Percentiles rank a stretch among this genome's conserved stretches.
phyloP scores from a whole-genome alignment of 768 basidiomycete species.

The Russula virescens region DNA sequence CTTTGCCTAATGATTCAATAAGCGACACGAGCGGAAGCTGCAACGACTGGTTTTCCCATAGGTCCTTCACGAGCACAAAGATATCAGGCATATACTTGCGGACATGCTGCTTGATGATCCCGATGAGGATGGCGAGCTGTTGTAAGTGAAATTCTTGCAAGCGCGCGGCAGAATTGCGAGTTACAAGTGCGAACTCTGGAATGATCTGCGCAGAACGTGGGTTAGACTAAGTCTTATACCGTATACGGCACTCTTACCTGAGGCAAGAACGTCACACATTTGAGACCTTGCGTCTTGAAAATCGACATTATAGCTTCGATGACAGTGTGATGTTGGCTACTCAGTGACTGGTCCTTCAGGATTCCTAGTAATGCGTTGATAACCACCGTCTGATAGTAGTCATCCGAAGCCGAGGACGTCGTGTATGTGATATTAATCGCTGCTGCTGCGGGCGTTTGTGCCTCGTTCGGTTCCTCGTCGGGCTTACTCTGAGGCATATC shows the following conservation, averaged over 20 bases:
- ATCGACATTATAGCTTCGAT: slow-evolving; percentile 99
- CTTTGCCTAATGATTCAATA: slow-evolving; percentile 87
- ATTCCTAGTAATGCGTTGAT: slow-evolving; percentile 84
- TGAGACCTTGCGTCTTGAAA: slow-evolving; percentile 95
- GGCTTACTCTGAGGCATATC: slow-evolving; percentile 42
- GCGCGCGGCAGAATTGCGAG: slow-evolving; percentile 72
- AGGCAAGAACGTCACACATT: slow-evolving; percentile 91
- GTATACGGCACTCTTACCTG: slow-evolving; percentile 48
- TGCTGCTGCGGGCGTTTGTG: slow-evolving; percentile 50
- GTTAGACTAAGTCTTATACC: background rate
- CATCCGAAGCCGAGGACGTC: slow-evolving; percentile 67
- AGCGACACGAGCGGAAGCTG: slow-evolving; percentile 90
- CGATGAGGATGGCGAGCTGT: slow-evolving; percentile 90
- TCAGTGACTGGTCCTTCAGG: slow-evolving; percentile 82
- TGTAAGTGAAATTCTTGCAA: slow-evolving; percentile 92
- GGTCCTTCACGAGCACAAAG: slow-evolving; percentile 78
- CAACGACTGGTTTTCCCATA: slow-evolving; percentile 80
- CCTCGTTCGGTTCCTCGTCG: slow-evolving; percentile 51
- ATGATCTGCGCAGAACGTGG: slow-evolving; percentile 56
- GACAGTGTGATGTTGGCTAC: slow-evolving; percentile 82
- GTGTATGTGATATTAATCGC: slow-evolving; percentile 66
- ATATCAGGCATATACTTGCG: slow-evolving; percentile 86
- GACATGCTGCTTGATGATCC: slow-evolving; percentile 96
- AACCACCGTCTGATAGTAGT: slow-evolving; percentile 96
- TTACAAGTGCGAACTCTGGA: slow-evolving; percentile 88